Base-by-base conservation (phyloP, 352 stramenopile species). In the Globisporangium recalcitrans region DNA sequence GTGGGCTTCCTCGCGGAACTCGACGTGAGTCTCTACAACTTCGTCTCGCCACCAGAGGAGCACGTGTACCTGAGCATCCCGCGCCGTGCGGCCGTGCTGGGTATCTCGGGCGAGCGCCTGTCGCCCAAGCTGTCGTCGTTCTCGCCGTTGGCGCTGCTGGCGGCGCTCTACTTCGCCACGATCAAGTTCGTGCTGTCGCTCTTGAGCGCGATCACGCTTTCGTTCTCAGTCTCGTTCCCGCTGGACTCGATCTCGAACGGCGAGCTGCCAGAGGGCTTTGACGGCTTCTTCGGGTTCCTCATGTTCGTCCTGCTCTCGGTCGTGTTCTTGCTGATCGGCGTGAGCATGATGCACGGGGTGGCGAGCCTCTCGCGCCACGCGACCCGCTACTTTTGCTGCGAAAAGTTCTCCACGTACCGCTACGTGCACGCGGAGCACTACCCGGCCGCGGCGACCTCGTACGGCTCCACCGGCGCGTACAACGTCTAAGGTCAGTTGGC, bases 371-470 rank as follows among this genome's bases (percentile, higher is more conserved):
- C 77, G 31, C 70, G 68, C 34, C 55, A 65, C 32, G 73, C 77
- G 5, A 88, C 80, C 29, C 75, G 78, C 47, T 86, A 78, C 67
- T 90, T 90, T 63, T 88, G 78, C 70, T 88, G 78, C 56, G 80
- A 90, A 46, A 76, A 73, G 56, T 85, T 82, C 49, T 73, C 68
- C 13, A 75, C 72, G 19, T 79, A 86, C 63, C 67, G 73, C 38
- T 78, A 79, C 42, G 62, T 77, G 24, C 40, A 74, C 49, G 27
- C 52, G 19, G 63, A 67, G 16, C 56, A 67, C 61, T 66, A 70
- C 31, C 63, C 67, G 7, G 38, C 64, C 16, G 16, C 60, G 14
- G 48, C 71, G 13, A 63, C 68, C 34, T 44, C 36, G 36, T 87
- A 87, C 52, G 78, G 78, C 44, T 47, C 75, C 9, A 74, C 57